Conservation (phyloP, 176 grass and related monocot genomes). For the Dendrocalamus sinicus region DNA sequence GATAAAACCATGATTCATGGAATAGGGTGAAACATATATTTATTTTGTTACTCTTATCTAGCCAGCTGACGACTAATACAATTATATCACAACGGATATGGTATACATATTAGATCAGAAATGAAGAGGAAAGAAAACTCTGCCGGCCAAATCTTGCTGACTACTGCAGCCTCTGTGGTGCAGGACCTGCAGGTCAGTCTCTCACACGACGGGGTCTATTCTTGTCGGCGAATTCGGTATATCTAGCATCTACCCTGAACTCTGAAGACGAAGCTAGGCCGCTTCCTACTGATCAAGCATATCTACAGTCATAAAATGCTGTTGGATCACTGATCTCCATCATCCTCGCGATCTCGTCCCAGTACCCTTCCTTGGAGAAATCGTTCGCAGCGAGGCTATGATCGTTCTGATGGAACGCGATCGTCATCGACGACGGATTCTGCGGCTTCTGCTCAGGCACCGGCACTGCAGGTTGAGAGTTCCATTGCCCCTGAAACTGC, state of each 20-base stretch:
- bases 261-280: conserved; percentile 13
- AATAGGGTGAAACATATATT: neutral
- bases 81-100: neutral
- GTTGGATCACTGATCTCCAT: conserved; percentile 54
- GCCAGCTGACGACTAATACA: neutral
- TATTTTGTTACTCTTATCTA: conserved; percentile 17
- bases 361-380: conserved; percentile 59
- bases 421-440: conserved; percentile 32
- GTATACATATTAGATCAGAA: conserved; percentile 29
- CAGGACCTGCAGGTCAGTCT: conserved; percentile 26
- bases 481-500: conserved; percentile 49
- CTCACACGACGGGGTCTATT: neutral
- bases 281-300: conserved; percentile 42
- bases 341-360: conserved; percentile 74
- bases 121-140: neutral
- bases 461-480: neutral
- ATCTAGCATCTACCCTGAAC: conserved; percentile 28
- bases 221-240: conserved; percentile 25
- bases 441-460: conserved; percentile 45
- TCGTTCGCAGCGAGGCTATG: conserved; percentile 36
- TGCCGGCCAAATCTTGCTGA: conserved; percentile 14
- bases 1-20: neutral
- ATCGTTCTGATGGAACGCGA: conserved; percentile 47
- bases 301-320: conserved; percentile 58
- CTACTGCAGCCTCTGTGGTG: neutral